phyloP scores from a whole-genome alignment of 1,284 basidiomycete genomes.

The Austroboletus novae-zelandiae region DNA sequence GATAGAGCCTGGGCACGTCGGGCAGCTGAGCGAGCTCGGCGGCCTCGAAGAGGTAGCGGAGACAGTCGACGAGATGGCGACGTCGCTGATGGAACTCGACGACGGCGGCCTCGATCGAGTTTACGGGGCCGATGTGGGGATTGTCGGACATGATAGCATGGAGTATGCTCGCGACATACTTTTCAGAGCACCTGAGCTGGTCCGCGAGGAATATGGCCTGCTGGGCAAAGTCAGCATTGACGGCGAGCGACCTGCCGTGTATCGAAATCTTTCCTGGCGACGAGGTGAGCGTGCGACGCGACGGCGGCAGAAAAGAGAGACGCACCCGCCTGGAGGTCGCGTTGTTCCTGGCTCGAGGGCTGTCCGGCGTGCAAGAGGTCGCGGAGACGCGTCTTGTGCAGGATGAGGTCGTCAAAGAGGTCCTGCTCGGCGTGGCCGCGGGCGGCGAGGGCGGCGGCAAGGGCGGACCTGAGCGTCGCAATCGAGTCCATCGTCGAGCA shows the following conservation, averaged over 20 bases:
- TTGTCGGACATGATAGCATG: conserved; percentile 60
- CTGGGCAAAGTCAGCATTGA: conserved; percentile 72
- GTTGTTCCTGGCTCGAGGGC: conserved; percentile 60
- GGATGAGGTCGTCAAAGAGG: conserved; percentile 70
- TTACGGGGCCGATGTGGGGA: conserved; percentile 57
- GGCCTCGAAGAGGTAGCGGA: conserved; percentile 53
- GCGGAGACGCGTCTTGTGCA: conserved; percentile 58
- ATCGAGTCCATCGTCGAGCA: conserved; percentile 41
- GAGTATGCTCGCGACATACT: conserved; percentile 68
- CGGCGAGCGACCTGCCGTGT: conserved; percentile 56
- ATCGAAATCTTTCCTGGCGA: conserved; percentile 58
- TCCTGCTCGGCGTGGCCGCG: conserved; percentile 62
- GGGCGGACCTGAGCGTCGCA: conserved; percentile 39
- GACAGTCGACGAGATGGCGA: conserved; percentile 62
- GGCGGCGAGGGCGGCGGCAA: conserved; percentile 40
- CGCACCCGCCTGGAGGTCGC: conserved; percentile 72
- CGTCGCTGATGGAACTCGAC: conserved; percentile 66
- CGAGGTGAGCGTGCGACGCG: conserved; percentile 10
- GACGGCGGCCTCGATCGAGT: conserved; percentile 61
- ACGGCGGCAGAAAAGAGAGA: not conserved
- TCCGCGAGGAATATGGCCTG: conserved; percentile 74
- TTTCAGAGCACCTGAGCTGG: conserved; percentile 76
- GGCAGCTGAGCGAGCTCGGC: conserved; percentile 39
- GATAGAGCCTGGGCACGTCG: conserved; percentile 43
- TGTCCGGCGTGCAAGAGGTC: conserved; percentile 63